Base-by-base conservation (phyloP, 768 basidiomycete species). In the Coprinopsis strossmayeri region DNA sequence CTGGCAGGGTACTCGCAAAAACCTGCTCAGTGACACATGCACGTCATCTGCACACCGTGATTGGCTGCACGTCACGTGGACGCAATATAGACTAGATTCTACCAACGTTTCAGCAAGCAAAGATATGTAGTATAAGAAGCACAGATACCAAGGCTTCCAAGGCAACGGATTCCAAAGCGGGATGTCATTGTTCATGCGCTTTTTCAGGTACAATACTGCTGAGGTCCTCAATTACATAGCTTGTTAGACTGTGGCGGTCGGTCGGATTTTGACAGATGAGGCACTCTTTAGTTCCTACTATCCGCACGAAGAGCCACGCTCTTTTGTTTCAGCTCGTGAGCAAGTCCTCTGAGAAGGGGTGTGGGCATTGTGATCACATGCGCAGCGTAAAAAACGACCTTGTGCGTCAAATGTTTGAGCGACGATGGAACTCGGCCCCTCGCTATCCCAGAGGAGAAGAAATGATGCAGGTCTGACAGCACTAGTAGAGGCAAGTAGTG, bases 321-420 rank as follows among this genome's bases (percentile, higher is more conserved):
- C 23, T 27, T 40, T 20, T 44, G 26, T 17, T 45, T 34, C 3
- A 40, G 43, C 50, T 84, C 77, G 26, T 72, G 66, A 7, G 73
- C 63, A 28, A 81, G 59, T 7, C 59, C 57, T 41, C 59, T 60
- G 38, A 84, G 58, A 37, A 71, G 57, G 2, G 55, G 53, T 34
- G 68, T 55, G 1, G 83, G 76, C n/a, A 69, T 73, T 0, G 76
- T 69, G 18, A 77, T 50, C 5, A 81, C 59, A 55, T 83, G 77
- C 5, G 82, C 84, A 3, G 78, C 78, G 53, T 90, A 91, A 64
- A 84, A 91, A 12, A 70, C 61, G 21, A 89, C 55, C 64, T 88
- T 91, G 55, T 78, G 78, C 7, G 69, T 61, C 42, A 78, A 62
- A 55, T 76, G 76, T 44, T 66, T 69, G 32, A 44, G 45, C 10